phyloP scores from a whole-genome alignment of 257 asterid genomes.

The Capsicum chinense region DNA sequence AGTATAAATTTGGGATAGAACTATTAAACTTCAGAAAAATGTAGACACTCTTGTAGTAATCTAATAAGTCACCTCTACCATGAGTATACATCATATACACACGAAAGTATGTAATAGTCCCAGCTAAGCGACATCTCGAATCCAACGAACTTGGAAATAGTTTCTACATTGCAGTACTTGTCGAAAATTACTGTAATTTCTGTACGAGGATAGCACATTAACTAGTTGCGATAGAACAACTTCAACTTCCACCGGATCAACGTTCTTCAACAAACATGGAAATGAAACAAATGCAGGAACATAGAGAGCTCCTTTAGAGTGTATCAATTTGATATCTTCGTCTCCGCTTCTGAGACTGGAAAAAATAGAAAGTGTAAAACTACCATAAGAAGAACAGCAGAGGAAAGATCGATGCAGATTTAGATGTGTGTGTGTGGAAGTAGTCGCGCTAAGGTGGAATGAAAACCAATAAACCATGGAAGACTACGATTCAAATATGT shows the following conservation, averaged over 20 bases:
- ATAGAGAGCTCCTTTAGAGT: background rate
- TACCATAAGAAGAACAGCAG: background rate
- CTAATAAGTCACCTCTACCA: background rate
- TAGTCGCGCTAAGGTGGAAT: background rate
- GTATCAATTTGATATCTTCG: background rate
- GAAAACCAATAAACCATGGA: background rate
- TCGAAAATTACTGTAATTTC: background rate
- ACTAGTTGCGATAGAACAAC: conserved; percentile 20
- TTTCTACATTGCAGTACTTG: background rate
- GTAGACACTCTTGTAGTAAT: too few species aligned
- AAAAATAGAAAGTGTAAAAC: background rate
- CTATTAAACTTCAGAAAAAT: too few species aligned
- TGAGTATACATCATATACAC: background rate
- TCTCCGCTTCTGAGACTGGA: background rate
- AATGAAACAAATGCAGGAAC: background rate
- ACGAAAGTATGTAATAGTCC: background rate
- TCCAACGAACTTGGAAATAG: background rate
- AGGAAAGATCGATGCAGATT: background rate
- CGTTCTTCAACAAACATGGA: background rate
- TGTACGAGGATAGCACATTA: background rate
- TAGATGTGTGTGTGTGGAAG: background rate
- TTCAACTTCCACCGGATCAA: background rate
- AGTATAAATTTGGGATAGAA: too few species aligned
- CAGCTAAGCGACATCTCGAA: background rate
- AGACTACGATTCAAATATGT: background rate